phyloP scores from a whole-genome alignment of 2,329 filamentous ascomycete species.

The Cytospora schulzeri region DNA sequence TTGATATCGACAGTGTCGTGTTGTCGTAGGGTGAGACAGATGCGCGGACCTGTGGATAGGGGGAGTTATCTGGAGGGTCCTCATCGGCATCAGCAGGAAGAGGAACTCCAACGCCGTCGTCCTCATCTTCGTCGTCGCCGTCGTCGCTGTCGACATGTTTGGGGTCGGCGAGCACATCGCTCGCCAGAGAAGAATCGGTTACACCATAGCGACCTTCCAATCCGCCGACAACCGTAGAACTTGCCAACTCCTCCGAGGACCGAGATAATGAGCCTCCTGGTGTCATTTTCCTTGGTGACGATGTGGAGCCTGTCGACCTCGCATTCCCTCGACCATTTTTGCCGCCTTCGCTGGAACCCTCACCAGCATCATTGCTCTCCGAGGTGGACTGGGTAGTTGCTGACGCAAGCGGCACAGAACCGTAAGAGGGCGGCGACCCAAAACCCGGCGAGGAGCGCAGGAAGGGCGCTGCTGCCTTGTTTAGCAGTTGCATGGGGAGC shows the following conservation, averaged over 20 bases:
- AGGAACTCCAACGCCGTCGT: slow-evolving; percentile 36
- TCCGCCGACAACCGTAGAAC: slow-evolving; percentile 53
- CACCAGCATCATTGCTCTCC: slow-evolving; percentile 20
- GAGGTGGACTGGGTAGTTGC: slow-evolving; percentile 10
- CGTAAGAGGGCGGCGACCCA: slow-evolving; percentile 37
- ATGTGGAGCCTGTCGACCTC: slow-evolving; percentile 17
- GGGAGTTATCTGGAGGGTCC: slow-evolving; percentile 68
- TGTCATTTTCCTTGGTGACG: slow-evolving; percentile 21
- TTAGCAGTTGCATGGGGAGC: slow-evolving; percentile 29
- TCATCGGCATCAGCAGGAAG: slow-evolving; percentile 48
- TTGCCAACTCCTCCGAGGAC: slow-evolving; percentile 53
- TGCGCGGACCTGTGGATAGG: slow-evolving; percentile 77
- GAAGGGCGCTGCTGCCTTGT: slow-evolving; percentile 32
- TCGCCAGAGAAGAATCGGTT: slow-evolving; percentile 50
- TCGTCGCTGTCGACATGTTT: slow-evolving; percentile 42
- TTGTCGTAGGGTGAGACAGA: slow-evolving; percentile 78
- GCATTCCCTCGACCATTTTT: not conserved
- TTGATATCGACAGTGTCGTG: slow-evolving; percentile 78
- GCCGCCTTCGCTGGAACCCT: slow-evolving; percentile 24
- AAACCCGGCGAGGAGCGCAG: slow-evolving; percentile 38
- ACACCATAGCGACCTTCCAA: slow-evolving; percentile 56
- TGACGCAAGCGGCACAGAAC: slow-evolving; percentile 34
- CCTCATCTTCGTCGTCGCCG: slow-evolving; percentile 32
- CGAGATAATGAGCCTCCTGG: slow-evolving; percentile 25
- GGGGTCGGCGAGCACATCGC: slow-evolving; percentile 47